These are phyloP conservation scores for Leccinum disarticulatum DNA, from an alignment of 768 basidiomycete species.

Conservation along the genomic window DNA sequence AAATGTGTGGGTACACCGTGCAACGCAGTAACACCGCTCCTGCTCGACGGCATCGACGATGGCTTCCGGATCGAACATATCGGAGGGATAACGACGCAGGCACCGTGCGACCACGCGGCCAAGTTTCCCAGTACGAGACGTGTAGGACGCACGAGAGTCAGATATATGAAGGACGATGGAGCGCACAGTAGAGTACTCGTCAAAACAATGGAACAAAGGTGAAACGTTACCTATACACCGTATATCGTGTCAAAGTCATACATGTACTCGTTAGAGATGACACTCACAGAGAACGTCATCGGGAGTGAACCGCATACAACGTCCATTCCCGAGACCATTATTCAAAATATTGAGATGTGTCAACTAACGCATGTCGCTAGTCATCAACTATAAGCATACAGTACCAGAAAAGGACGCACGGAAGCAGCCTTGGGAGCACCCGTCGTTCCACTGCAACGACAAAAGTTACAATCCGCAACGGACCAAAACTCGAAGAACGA, in stretches of 20 bases:
- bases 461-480: slow-evolving; percentile 4
- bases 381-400: neutral
- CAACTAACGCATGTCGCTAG: slow-evolving; percentile 41
- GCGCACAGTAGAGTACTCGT: slow-evolving; percentile 48
- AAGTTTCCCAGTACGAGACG: slow-evolving; percentile 80
- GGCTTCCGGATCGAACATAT: slow-evolving; percentile 57
- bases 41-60: slow-evolving; percentile 69
- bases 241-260: slow-evolving; percentile 2
- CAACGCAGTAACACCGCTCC: slow-evolving; percentile 73
- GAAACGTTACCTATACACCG: slow-evolving; percentile 67
- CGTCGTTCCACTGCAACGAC: slow-evolving; percentile 64
- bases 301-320: slow-evolving; percentile 66
- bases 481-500: slow-evolving; percentile 1
- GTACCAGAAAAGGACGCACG: slow-evolving; percentile 39
- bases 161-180: slow-evolving; percentile 8
- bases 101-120: slow-evolving; percentile 72
- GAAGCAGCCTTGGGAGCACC: slow-evolving; percentile 83
- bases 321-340: slow-evolving; percentile 68
- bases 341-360: slow-evolving; percentile 81
- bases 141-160: slow-evolving; percentile 31
- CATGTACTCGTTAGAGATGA: neutral
- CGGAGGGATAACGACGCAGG: slow-evolving; percentile 74
- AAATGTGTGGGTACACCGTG: slow-evolving; percentile 90
- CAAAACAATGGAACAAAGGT: slow-evolving; percentile 87
- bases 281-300: slow-evolving; percentile 67